These are phyloP conservation scores for Rosa hybrid DNA, from an alignment of 331 rosid species.

Conservation along the genomic window DNA sequence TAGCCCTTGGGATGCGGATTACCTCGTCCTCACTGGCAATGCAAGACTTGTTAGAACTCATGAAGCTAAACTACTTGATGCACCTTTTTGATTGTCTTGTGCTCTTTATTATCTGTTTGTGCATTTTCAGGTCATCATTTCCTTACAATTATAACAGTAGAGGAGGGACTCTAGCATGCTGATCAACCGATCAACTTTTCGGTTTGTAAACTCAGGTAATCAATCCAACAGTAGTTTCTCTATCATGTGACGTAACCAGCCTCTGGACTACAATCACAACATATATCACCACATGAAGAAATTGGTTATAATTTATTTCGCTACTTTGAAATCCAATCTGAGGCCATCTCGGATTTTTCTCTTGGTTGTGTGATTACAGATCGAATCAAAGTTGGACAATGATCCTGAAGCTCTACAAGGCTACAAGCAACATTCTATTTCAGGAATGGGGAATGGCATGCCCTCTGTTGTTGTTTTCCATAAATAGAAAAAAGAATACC, in stretches of 20 bases:
- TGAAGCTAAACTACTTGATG: constrained; percentile 20
- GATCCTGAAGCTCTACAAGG: neutral
- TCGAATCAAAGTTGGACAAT: neutral
- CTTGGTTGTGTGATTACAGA: neutral
- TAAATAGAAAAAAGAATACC: neutral
- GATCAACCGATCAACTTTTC: neutral
- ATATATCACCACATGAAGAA: neutral
- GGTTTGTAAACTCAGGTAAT: neutral
- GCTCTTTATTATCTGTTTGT: neutral
- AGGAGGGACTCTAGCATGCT: neutral
- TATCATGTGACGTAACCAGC: neutral
- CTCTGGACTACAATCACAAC: neutral
- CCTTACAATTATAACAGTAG: neutral
- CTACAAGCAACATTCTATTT: neutral
- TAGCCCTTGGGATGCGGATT: constrained; percentile 63
- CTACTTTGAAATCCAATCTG: neutral
- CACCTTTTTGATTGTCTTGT: neutral
- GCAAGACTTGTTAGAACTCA: constrained; percentile 3
- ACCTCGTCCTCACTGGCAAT: constrained; percentile 55
- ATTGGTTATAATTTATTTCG: neutral
- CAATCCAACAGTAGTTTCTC: neutral
- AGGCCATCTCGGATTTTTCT: neutral
- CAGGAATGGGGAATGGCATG: neutral
- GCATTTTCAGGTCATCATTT: constrained; percentile 18
- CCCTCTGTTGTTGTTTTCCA: neutral